A percentile compares a stretch with the other conserved stretches of the same genome.
phyloP scores from a whole-genome alignment of 148 eudicot species.

The Vaccinium vitisidaea region DNA sequence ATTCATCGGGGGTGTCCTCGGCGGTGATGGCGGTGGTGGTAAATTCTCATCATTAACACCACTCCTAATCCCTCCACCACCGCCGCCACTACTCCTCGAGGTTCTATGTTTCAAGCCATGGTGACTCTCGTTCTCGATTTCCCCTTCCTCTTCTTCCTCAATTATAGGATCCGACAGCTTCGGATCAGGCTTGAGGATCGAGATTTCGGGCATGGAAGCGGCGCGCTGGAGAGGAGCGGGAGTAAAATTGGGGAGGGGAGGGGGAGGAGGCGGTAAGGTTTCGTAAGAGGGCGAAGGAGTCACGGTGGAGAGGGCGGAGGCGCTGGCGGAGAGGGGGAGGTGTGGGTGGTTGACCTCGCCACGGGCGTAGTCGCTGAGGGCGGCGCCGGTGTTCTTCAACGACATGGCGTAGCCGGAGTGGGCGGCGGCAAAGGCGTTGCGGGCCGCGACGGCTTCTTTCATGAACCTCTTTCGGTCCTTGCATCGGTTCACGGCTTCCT shows the following conservation, averaged over 20 bases:
- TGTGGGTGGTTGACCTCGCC: conserved; percentile 49
- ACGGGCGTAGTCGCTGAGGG: conserved; percentile 64
- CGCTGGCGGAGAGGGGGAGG: conserved; percentile 5
- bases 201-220: conserved; percentile 65
- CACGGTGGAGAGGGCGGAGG: conserved; percentile 12
- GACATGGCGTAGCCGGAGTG: conserved; percentile 57
- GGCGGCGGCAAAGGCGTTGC: conserved; percentile 86
- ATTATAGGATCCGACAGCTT: conserved; percentile 35
- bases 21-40: conserved; percentile 33
- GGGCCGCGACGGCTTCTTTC: conserved; percentile 55
- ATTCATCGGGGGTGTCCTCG: conserved; percentile 26
- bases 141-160: conserved; percentile 53
- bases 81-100: neutral
- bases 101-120: conserved; percentile 33
- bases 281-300: neutral
- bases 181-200: conserved; percentile 28
- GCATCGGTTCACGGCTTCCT: conserved; percentile 76
- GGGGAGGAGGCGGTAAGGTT: conserved; percentile 19
- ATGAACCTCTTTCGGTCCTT: conserved; percentile 61
- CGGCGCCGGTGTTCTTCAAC: conserved; percentile 80
- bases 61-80: neutral
- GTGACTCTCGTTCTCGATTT: conserved; percentile 27
- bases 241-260: conserved; percentile 30
- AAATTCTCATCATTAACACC: conserved; percentile 12
- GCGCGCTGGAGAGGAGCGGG: conserved; percentile 65